Evolutionary conservation across 306 rosid genomes (phyloP).

Genomic region (Gynostemma pentaphyllum): DNA sequence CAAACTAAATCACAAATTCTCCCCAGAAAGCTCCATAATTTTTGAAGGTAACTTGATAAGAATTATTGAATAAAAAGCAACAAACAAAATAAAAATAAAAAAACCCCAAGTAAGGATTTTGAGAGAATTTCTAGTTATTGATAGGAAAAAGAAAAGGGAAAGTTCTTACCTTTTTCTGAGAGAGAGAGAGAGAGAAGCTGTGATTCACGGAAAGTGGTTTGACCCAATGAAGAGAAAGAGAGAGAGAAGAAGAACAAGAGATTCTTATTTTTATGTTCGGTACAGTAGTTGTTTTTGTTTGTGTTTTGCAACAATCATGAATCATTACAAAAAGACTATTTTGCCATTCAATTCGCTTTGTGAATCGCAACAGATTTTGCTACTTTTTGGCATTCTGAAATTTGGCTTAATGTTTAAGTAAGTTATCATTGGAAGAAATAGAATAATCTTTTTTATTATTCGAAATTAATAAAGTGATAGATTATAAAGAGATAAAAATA

Average conservation of each 20-base stretch:
- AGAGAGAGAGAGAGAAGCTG: slow-evolving; percentile 3
- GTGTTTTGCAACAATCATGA: background rate
- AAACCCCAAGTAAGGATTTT: background rate
- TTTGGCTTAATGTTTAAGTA: background rate
- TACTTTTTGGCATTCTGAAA: background rate
- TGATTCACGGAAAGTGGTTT: slow-evolving; percentile 1
- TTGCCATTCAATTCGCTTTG: background rate
- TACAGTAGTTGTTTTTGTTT: slow-evolving; percentile 3
- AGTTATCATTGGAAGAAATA: too few species aligned
- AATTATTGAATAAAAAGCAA: background rate
- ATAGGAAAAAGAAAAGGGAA: background rate
- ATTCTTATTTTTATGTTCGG: slow-evolving; percentile 10
- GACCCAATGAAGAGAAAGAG: slow-evolving; percentile 1
- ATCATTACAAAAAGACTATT: background rate
- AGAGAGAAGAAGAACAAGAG: too few species aligned
- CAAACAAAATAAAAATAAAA: background rate
- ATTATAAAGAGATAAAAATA: too few species aligned
- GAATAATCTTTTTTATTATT: too few species aligned
- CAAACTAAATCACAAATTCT: background rate
- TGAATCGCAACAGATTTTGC: background rate
- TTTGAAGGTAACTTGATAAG: background rate
- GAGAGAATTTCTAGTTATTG: background rate
- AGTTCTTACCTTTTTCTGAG: background rate
- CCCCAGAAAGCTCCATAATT: background rate
- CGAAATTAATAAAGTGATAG: too few species aligned